Base-by-base conservation (phyloP, 352 stramenopile genomes). In the Globisporangium apiculatum region DNA sequence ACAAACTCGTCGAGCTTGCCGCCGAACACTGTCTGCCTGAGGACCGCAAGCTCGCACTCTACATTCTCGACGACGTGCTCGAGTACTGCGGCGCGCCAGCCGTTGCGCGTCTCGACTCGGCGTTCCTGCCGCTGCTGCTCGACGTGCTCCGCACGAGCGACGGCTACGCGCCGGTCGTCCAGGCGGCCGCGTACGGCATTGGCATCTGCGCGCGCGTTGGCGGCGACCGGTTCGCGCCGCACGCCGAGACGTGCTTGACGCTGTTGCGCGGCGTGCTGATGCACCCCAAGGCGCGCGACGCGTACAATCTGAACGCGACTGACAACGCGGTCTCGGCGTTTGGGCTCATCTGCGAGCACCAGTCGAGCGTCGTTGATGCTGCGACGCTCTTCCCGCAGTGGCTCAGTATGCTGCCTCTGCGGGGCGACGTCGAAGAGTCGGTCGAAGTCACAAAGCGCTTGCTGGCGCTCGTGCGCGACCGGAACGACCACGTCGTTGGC, bases 41-140 rank as follows among this genome's bases (percentile, higher is more conserved):
- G 46, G 84, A 94, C 65, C 82, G 84, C 56, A 85, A 89, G 42
- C 73, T 91, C n/a, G 84, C 84, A 43, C 56, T 94, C 14, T 94
- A 89, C 69, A 85, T 94, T n/a, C 63, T 94, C 37, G 84, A 94
- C 60, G 84, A 94, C 59, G 84, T 94, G 15, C 63, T 94, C 24
- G 84, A 94, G 65, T 67, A 91, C 68, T 90, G 84, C 45, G 76
- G 79, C 24, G 63, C 50, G 10, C 58, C 70, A 7, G 78, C 77
- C 3, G 73, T 87, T 66, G 53, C 66, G 40, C 64, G 72, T 35
- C 63, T 87, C 7, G 79, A 90, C 52, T 61, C 71, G 31, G 2
- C 24, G 24, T 91, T 94, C 58, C 43, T 92, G 48, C 82, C 84
- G 9, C 56, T 91, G 37, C 61, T 94, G 7, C 58, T 87, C 15